These are phyloP conservation scores for Cladosporium sp. DNA, from an alignment of 2,329 filamentous ascomycete genomes.

Conservation along the genomic window DNA sequence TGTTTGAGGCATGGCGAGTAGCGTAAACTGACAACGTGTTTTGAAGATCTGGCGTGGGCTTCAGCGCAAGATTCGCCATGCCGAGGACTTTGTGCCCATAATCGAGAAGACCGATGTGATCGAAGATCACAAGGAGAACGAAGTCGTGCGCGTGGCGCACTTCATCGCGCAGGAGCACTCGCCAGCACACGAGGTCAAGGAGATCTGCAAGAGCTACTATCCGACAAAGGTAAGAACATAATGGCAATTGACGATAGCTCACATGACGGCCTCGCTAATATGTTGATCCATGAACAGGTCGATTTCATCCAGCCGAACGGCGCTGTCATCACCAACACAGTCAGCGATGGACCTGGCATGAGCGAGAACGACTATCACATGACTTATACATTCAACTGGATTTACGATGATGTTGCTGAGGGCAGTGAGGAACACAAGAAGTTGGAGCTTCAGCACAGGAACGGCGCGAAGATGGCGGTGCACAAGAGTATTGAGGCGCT, in stretches of 20 bases:
- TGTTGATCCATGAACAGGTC: conserved; percentile 35
- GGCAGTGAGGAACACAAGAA: conserved; percentile 38
- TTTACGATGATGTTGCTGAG: conserved; percentile 37
- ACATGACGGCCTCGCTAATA: conserved; percentile 3
- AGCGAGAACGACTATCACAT: conserved; percentile 41
- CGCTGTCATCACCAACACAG: conserved; percentile 46
- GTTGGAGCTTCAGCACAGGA: conserved; percentile 30
- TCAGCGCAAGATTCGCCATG: conserved; percentile 47
- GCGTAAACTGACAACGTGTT: conserved; percentile 24
- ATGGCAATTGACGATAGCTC: not conserved
- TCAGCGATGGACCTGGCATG: conserved; percentile 41
- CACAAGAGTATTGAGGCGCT: conserved; percentile 46
- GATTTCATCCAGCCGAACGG: conserved; percentile 49
- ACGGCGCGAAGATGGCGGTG: conserved; percentile 44
- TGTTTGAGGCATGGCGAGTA: not conserved
- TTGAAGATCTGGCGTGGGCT: conserved; percentile 45
- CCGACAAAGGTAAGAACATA: conserved; percentile 40
- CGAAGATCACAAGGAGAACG: conserved; percentile 38
- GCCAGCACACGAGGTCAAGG: conserved; percentile 35
- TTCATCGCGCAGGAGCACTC: conserved; percentile 39
- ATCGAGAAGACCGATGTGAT: conserved; percentile 46
- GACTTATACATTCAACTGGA: conserved; percentile 51
- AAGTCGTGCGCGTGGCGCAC: conserved; percentile 38
- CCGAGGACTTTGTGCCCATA: conserved; percentile 48
- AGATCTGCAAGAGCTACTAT: conserved; percentile 42